phyloP scores from a whole-genome alignment of 306 rosid genomes.

The Rosa multiflora region DNA sequence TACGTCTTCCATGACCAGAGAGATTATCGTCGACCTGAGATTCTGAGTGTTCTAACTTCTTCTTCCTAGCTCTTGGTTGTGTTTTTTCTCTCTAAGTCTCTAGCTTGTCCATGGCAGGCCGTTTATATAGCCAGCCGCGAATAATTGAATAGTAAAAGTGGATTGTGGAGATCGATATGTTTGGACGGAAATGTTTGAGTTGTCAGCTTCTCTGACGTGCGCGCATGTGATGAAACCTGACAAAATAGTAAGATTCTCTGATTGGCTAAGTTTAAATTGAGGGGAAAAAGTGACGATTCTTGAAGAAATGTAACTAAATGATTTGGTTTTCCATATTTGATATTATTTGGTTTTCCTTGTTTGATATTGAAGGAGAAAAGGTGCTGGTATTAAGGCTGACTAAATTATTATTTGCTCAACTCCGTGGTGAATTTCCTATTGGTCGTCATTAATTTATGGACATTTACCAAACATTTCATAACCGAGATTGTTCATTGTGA shows the following conservation, averaged over 20 bases:
- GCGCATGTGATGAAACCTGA: background rate
- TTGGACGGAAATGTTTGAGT: background rate
- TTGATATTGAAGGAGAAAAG: no score
- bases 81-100: background rate
- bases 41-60: background rate
- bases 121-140: background rate
- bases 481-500: no score
- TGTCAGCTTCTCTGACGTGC: background rate
- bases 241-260: no score
- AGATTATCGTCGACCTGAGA: background rate
- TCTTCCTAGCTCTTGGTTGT: background rate
- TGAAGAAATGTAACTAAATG: no score
- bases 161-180: background rate
- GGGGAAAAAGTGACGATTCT: background rate
- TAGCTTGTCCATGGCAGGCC: background rate
- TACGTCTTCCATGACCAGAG: slow-evolving; percentile 22
- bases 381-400: no score
- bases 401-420: no score
- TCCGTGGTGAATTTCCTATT: no score
- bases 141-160: background rate
- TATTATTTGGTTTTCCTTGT: no score
- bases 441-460: no score
- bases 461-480: no score
- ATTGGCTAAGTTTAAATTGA: background rate
- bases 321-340: no score